Evolutionary conservation across 768 basidiomycete genomes (phyloP), one percentile per base, ranked within the genome.

Genomic region (Astraeus odoratus): DNA sequence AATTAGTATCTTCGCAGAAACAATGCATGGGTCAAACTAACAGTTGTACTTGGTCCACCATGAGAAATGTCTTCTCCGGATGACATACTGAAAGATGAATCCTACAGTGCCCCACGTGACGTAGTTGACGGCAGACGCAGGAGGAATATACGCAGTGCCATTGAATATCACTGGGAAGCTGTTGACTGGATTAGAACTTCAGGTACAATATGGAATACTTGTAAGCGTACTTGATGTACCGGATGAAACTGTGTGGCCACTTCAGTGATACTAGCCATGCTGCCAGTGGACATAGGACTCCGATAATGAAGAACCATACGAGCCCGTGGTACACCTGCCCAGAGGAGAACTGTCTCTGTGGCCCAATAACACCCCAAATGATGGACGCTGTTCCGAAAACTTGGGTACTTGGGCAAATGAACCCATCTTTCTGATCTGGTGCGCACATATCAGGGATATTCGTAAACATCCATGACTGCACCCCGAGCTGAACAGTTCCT

Each of bases 321-420:
- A 89, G 71, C 44, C 69, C 69, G 47, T 74, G 73, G 61, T 83
- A 83, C 15, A 80, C 66, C 57, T 78, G 75, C 10, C 83, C 85
- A 15, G 66, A 38, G 2, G 78, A 83, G 70, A 86, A 90, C 57
- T 80, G 73, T n/a, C 78, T 71, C 25, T 65, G 67, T 5, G 88
- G 88, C 1, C 88, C 86, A 45, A 92, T 85, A 49, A 86, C 83
- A 49, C 89, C 85, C 81, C 81, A 88, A 51, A 90, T 75, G 50
- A 91, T 76, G 47, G 78, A 80, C 18, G 87, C 87, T 2, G 84
- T 86, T 29, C 83, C 85, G 60, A 90, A 89, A 7, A 86, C 82
- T 48, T 80, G 69, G 5, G 82, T 83, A 10, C 47, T 61, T 0
- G 86, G 84, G 59, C 86, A 89, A 44, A 77, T 81, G 63, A 87